Evolutionary conservation across 305 asterid genomes (phyloP), one percentile per base, ranked within the genome.

Genomic region (Lippia alba): DNA sequence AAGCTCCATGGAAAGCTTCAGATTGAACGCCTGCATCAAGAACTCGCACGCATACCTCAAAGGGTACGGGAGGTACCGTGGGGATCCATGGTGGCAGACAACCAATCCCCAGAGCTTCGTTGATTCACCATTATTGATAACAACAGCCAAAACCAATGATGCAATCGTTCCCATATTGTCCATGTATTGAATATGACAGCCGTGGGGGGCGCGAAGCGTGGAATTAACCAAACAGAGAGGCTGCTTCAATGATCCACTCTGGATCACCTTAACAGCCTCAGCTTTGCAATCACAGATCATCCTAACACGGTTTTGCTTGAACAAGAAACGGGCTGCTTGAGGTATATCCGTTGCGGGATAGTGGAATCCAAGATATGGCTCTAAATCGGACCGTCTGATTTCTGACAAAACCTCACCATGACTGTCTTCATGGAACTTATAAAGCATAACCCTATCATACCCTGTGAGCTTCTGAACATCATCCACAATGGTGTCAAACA

Each of bases 271-370:
- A 53, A 85, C 89, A 1, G 84, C 89, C 36, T n/a, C 39, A 12
- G 92, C 81, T 4, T 39, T 79, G 57, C 89, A 87, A 60, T 91
- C 83, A 40, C 83, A 78, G 39, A 91, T 88, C 75, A 91, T 81
- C 73, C 94, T 84, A 48, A 84, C 83, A 2, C 83, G 77, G 55
- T 77, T 87, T 64, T 86, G 89, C 75, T 79, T 80, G 76, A 91
- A 91, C 78, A 86, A 76, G 75, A 85, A 85, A 1, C 94, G 82
- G 0, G 88, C 90, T 5, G 87, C 91, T 55, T 86, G 95, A 8
- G 95, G 92, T 20, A 90, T 76, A 80, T 90, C 94, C 0, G 82
- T 82, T 6, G 92, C 91, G 32, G 92, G 96, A 74, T 88, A 91
- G 74, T 86, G 94, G 79, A 88, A 34, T 5, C 97, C 89, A 24